phyloP scores from a whole-genome alignment of 768 basidiomycete genomes.

The Kwoniella sp. region DNA sequence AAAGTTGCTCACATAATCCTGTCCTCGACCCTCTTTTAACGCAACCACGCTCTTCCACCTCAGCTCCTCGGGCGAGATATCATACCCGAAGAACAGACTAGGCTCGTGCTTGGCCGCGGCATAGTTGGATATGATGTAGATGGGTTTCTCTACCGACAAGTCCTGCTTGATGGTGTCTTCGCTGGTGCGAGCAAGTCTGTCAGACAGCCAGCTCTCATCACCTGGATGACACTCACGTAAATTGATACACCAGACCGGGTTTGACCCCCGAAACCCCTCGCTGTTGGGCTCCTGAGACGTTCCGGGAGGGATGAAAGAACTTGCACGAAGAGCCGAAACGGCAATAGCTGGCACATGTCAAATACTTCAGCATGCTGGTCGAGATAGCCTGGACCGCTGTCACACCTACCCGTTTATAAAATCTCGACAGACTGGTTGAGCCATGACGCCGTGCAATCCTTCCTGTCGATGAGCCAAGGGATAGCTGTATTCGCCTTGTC shows the following conservation, averaged over 20 bases:
- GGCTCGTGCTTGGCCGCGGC: conserved; percentile 72
- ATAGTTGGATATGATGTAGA: conserved; percentile 75
- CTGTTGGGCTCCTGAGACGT: not conserved
- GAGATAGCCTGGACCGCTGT: not conserved
- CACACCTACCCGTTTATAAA: conserved; percentile 12
- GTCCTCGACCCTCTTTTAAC: conserved; percentile 56
- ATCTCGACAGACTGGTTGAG: conserved; percentile 7
- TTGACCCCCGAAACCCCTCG: not conserved
- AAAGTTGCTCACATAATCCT: conserved; percentile 63
- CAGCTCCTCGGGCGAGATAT: conserved; percentile 75
- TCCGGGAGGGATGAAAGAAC: conserved; percentile 7
- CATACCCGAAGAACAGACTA: conserved; percentile 61
- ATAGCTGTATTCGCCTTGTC: too few species aligned
- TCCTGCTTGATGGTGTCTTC: conserved; percentile 63
- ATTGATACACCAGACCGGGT: conserved; percentile 14
- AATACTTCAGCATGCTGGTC: not conserved
- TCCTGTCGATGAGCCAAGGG: too few species aligned
- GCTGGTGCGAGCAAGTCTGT: too few species aligned
- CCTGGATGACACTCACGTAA: conserved; percentile 18
- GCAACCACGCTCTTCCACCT: conserved; percentile 63
- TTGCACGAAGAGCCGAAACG: conserved; percentile 8
- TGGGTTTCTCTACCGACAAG: conserved; percentile 65
- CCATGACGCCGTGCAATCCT: too few species aligned
- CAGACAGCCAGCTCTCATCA: too few species aligned
- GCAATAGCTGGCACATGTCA: conserved; percentile 4